These are phyloP conservation scores for Nitzschia sp. DNA, from an alignment of 108 stramenopile species.

Conservation along the genomic window DNA sequence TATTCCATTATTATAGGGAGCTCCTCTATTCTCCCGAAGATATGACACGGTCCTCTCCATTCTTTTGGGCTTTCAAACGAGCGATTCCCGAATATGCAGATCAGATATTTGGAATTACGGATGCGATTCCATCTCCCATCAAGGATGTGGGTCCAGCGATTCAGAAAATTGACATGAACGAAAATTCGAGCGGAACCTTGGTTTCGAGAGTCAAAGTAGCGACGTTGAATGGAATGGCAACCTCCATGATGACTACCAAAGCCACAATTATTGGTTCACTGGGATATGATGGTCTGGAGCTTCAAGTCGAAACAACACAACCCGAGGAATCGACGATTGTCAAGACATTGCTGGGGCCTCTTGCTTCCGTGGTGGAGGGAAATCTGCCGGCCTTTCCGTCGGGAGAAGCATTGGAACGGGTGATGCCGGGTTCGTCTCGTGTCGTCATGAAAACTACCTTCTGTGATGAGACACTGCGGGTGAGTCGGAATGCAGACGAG, in stretches of 20 bases:
- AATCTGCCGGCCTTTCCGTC: constrained; percentile 73
- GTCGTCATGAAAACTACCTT: constrained; percentile 75
- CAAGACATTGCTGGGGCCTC: constrained; percentile 51
- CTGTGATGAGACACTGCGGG: constrained; percentile 73
- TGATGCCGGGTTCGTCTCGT: constrained; percentile 65
- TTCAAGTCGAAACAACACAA: constrained; percentile 77
- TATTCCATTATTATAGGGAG: constrained; percentile 61
- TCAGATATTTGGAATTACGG: constrained; percentile 83
- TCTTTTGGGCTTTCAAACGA: constrained; percentile 87
- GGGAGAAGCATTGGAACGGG: constrained; percentile 72
- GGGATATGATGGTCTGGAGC: constrained; percentile 60
- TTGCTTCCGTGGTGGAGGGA: constrained; percentile 59
- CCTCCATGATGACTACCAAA: constrained; percentile 87
- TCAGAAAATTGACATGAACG: constrained; percentile 63
- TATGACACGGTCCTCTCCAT: constrained; percentile 75
- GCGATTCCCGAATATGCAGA: constrained; percentile 80
- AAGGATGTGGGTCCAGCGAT: constrained; percentile 86
- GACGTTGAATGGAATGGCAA: constrained; percentile 78
- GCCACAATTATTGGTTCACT: constrained; percentile 49
- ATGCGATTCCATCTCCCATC: constrained; percentile 74
- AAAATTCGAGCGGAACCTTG: constrained; percentile 50
- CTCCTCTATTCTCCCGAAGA: constrained; percentile 80
- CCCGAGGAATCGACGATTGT: constrained; percentile 77
- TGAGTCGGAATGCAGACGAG: constrained; percentile 65
- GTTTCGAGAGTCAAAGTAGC: constrained; percentile 83